phyloP scores from a whole-genome alignment of 2,329 filamentous ascomycete genomes.

The Rutstroemia sp. region DNA sequence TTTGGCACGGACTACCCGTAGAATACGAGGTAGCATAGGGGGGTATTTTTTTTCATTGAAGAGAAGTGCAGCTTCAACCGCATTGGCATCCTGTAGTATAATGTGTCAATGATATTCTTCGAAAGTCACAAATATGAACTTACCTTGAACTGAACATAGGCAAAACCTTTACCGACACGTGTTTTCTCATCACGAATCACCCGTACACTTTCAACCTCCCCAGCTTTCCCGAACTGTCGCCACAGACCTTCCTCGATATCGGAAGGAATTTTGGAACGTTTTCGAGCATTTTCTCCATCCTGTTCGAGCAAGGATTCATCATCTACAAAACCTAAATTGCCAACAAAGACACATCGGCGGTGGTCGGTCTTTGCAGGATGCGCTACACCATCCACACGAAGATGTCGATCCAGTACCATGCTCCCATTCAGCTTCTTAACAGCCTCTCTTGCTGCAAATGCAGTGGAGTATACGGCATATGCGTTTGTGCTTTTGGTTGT shows the following conservation, averaged over 20 bases:
- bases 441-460: conserved; percentile 68
- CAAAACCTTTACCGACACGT: conserved; percentile 91
- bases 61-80: conserved; percentile 84
- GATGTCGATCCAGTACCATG: conserved; percentile 74
- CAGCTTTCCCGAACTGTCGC: conserved; percentile 69
- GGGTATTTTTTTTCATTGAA: conserved; percentile 89
- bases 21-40: conserved; percentile 80
- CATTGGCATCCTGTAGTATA: conserved; percentile 59
- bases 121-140: conserved; percentile 24
- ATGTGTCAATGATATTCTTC: conserved; percentile 15
- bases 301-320: conserved; percentile 69
- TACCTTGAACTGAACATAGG: conserved; percentile 90
- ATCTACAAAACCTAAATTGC: conserved; percentile 93
- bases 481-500: conserved; percentile 93
- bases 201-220: conserved; percentile 86
- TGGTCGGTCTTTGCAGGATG: conserved; percentile 79
- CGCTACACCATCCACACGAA: conserved; percentile 85
- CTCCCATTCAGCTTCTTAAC: conserved; percentile 75
- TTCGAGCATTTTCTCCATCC: conserved; percentile 61
- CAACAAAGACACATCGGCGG: conserved; percentile 88
- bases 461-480: conserved; percentile 80
- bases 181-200: conserved; percentile 86
- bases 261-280: conserved; percentile 65
- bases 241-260: conserved; percentile 92
- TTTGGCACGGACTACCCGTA: conserved; percentile 75